Conservation (phyloP, 2,329 filamentous ascomycete species). For the Aspergillaceae sp. region DNA sequence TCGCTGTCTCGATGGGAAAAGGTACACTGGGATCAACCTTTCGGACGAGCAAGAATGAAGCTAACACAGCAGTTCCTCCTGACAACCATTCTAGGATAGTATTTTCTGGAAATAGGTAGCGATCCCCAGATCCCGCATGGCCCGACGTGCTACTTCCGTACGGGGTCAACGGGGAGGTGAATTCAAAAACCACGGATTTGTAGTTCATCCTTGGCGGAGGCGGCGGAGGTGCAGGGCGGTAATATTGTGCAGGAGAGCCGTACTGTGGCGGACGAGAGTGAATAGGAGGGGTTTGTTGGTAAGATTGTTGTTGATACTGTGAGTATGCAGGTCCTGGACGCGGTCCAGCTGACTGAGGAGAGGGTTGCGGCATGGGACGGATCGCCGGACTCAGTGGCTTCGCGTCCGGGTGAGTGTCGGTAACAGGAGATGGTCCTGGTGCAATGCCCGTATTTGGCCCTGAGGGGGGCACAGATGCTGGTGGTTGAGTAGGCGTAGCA, state of each 20-base stretch:
- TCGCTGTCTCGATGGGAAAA: slow-evolving; percentile 28
- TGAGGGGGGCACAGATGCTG: slow-evolving; percentile 1
- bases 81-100: slow-evolving; percentile 42
- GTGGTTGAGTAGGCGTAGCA: slow-evolving; percentile 5
- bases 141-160: slow-evolving; percentile 34
- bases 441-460: slow-evolving; percentile 3
- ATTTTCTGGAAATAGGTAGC: slow-evolving; percentile 42
- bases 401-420: slow-evolving; percentile 8
- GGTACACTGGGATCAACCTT: slow-evolving; percentile 33
- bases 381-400: slow-evolving; percentile 16
- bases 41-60: slow-evolving; percentile 40
- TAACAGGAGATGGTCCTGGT: slow-evolving; percentile 3
- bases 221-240: slow-evolving; percentile 24
- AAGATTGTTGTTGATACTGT: slow-evolving; percentile 23
- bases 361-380: slow-evolving; percentile 16
- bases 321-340: slow-evolving; percentile 22
- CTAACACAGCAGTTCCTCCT: slow-evolving; percentile 37
- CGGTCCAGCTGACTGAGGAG: slow-evolving; percentile 13
- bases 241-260: slow-evolving; percentile 25
- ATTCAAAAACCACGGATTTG: slow-evolving; percentile 42
- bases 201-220: slow-evolving; percentile 32
- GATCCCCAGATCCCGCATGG: slow-evolving; percentile 37
- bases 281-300: slow-evolving; percentile 25
- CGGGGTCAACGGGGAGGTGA: slow-evolving; percentile 34
- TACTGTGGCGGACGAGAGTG: slow-evolving; percentile 31